A percentile compares a stretch with the other conserved stretches of the same genome.
phyloP scores from a whole-genome alignment of 805 yeast species.

The Jamesozyma hellenica region DNA sequence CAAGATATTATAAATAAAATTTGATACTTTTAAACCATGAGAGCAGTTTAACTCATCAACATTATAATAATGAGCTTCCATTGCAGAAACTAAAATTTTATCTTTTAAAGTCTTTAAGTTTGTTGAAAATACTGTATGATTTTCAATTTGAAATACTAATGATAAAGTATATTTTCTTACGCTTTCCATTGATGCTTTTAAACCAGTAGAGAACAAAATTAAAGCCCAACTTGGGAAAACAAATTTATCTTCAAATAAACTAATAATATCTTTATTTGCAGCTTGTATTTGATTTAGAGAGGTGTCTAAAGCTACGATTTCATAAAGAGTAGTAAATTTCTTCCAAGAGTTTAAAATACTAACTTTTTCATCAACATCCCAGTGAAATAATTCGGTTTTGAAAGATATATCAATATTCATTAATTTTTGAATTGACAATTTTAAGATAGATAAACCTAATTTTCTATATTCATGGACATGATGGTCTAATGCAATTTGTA shows the following conservation, averaged over 20 bases:
- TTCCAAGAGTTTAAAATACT: slow-evolving; percentile 46
- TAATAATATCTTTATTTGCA: slow-evolving; percentile 52
- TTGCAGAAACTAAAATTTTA: slow-evolving; percentile 45
- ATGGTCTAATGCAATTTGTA: slow-evolving; percentile 49
- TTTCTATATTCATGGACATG: slow-evolving; percentile 59
- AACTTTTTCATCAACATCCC: slow-evolving; percentile 25
- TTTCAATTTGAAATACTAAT: slow-evolving; percentile 43
- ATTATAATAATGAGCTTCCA: slow-evolving; percentile 54
- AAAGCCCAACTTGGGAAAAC: slow-evolving; percentile 67
- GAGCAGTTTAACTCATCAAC: slow-evolving; percentile 39
- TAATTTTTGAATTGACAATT: slow-evolving; percentile 45
- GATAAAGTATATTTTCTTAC: slow-evolving; percentile 55
- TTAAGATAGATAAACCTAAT: slow-evolving; percentile 54
- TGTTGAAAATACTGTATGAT: slow-evolving; percentile 39
- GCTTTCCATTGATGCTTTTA: slow-evolving; percentile 66
- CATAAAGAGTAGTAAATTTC: slow-evolving; percentile 62
- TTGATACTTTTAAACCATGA: slow-evolving; percentile 44
- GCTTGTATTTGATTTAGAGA: slow-evolving; percentile 80
- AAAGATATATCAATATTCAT: slow-evolving; percentile 8
- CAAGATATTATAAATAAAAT: slow-evolving; percentile 31
- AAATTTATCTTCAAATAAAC: slow-evolving; percentile 40
- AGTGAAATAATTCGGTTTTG: slow-evolving; percentile 9
- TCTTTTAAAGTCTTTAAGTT: slow-evolving; percentile 31
- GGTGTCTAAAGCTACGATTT: slow-evolving; percentile 74
- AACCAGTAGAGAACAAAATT: slow-evolving; percentile 63